A percentile compares a stretch with the other conserved stretches of the same genome.
phyloP scores from a whole-genome alignment of 345 rosid species.

The Populus ilicifolia region DNA sequence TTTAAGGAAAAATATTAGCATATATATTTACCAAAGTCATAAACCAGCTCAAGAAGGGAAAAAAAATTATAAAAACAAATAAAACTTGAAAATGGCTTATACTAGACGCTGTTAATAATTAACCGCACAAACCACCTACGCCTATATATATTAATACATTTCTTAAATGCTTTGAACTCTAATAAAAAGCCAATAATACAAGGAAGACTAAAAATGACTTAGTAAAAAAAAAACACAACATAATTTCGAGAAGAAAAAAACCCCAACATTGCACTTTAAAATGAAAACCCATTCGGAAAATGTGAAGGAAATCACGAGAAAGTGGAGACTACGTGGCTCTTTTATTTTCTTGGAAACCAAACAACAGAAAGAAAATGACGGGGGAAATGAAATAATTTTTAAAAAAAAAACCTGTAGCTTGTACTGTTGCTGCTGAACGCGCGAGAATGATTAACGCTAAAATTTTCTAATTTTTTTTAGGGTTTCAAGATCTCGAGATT shows the following conservation, averaged over 20 bases:
- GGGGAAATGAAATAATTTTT: neutral
- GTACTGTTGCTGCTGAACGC: neutral
- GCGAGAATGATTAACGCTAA: neutral
- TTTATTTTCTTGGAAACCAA: conserved; percentile 1
- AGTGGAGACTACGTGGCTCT: neutral
- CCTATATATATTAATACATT: neutral
- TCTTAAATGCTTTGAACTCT: neutral
- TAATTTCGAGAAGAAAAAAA: too few species aligned
- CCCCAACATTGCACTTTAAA: neutral
- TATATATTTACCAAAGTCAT: neutral
- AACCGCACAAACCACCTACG: neutral
- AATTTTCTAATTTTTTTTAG: neutral
- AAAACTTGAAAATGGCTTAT: neutral
- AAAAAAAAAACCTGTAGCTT: neutral
- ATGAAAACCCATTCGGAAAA: neutral
- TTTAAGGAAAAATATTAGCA: neutral
- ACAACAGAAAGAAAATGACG: neutral
- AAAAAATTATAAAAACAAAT: neutral
- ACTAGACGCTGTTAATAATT: neutral
- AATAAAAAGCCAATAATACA: neutral
- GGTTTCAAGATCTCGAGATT: neutral
- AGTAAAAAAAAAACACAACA: neutral
- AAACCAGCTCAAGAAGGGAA: neutral
- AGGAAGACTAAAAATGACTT: neutral
- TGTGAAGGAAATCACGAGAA: neutral